Conservation (phyloP, 768 basidiomycete genomes). For the Agaricus subrufescens region DNA sequence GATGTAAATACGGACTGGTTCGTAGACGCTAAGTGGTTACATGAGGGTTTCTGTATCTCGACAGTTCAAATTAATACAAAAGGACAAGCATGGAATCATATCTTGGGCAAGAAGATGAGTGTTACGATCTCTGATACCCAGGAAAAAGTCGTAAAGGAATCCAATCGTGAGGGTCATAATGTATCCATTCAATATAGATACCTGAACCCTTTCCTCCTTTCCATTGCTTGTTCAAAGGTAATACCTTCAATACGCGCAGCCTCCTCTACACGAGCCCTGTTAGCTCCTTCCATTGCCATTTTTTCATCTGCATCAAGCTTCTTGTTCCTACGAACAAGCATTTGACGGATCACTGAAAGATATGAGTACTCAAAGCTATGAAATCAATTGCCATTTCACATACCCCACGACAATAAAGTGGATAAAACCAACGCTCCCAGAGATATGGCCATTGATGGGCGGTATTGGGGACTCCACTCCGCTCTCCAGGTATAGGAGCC, state of each 20-base stretch:
- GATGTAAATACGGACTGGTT: too few relatives aligned
- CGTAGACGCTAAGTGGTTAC: too few relatives aligned
- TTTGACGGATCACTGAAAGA: constrained; percentile 32
- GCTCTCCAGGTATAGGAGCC: constrained; percentile 56
- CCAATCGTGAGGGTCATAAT: background rate
- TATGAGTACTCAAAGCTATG: background rate
- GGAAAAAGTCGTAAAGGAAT: background rate
- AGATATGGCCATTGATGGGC: constrained; percentile 50
- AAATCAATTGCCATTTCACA: background rate
- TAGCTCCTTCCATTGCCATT: constrained; percentile 35
- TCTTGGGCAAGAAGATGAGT: background rate
- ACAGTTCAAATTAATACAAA: too few relatives aligned
- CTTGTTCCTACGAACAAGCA: constrained; percentile 49
- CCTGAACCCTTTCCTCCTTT: constrained; percentile 51
- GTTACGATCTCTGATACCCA: background rate
- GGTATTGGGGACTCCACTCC: constrained; percentile 53
- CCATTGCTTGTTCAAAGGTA: constrained; percentile 54
- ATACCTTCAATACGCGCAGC: constrained; percentile 58
- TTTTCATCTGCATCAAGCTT: constrained; percentile 45
- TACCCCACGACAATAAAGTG: constrained; percentile 27
- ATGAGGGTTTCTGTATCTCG: too few relatives aligned
- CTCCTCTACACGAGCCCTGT: constrained; percentile 47
- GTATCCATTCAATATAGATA: constrained; percentile 42
- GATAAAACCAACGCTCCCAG: constrained; percentile 30
- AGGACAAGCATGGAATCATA: too few relatives aligned